Evolutionary conservation across 345 rosid species (phyloP), one percentile per base, ranked within the genome.

Genomic region (Syzygium aromaticum): DNA sequence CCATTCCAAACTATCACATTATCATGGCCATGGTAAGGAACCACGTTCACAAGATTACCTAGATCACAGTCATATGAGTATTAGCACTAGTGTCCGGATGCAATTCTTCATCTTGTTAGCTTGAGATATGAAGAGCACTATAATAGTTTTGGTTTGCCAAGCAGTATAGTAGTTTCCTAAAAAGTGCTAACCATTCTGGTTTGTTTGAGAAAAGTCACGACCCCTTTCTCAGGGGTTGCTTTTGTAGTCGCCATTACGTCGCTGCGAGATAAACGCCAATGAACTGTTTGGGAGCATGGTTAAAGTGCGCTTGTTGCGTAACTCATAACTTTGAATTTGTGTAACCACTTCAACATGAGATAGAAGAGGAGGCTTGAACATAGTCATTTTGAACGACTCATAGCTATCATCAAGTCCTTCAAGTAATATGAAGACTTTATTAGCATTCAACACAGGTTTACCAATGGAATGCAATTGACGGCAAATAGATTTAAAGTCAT

Each of bases 261-360:
- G 0, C 21, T n/a, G 9, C 2, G 4, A 63, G 73, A 63, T n/a
- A n/a, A 14, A 0, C 0, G 1, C 38, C 73, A n/a, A 7, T 14
- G 77, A 63, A 63, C 8, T 14, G 3, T 63, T 8, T 28, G 1
- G 21, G 77, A 63, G 77, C 38, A 63, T 14, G 11, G 21, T 64
- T 8, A 40, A 30, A 64, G 77, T 64, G 40, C 22, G 6, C 23
- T 30, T 67, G 11, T 67, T 30, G 30, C 3, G 78, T 19, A 30
- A 30, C 78, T 16, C 46, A 67, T 8, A 67, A 8, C 21, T 30
- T 67, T 30, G 43, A 8, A 30, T 43, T 67, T 30, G 23, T 30
- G 78, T 43, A 30, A 67, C 43, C 77, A 30, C 78, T 30, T 67
- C 43, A 1, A 1, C 43, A 30, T 30, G 46, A n/a, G n/a, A n/a